Base-by-base conservation (phyloP, 2,329 filamentous ascomycete genomes). In the Aureobasidium sp. region DNA sequence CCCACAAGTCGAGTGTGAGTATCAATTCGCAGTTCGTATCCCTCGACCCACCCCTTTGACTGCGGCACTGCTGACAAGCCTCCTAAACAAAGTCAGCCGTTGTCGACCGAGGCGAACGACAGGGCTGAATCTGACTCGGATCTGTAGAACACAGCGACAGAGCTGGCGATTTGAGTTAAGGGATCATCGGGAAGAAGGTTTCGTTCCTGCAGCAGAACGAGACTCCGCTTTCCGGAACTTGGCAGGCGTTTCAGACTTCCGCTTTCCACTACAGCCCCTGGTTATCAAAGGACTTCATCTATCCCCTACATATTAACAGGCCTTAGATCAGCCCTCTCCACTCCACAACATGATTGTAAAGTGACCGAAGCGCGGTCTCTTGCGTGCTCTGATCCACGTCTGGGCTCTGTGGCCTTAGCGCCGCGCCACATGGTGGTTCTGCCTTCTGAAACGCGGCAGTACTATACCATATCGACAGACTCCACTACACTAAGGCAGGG, bases 401-500 rank as follows among this genome's bases (percentile, higher is more conserved):
- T 35, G 29, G 29, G 53, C 53, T 57, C 51, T 8, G 51, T 17
- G 25, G 25, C 23, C n/a, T n/a, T 43, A 45, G 37, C 17, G 42
- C 31, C 13, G 55, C 55, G 43, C 55, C 55, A 50, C 45, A 40
- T 59, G 45, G 43, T 38, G 21, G 54, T 47, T 57, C 45, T 38
- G 25, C 19, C n/a, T 35, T 35, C 17, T 59, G 55, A 59, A 59
- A 59, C 55, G 9, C 45, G 45, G 55, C 27, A 38, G 19, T 9
- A 59, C 45, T 59, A 42, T 50, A 42, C 45, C 38, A 49, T 42
- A 54, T 27, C 42, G 27, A 59, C 35, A 23, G 19, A 59, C 55
- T 59, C 55, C 55, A 50, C 45, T 31, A 49, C 45, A 59, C 55
- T 59, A 59, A 59, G 35, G 55, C 45, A 59, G 55, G 55, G 55